These are phyloP conservation scores for Eucalyptus fibrosa DNA, from an alignment of 345 rosid species.

Conservation along the genomic window DNA sequence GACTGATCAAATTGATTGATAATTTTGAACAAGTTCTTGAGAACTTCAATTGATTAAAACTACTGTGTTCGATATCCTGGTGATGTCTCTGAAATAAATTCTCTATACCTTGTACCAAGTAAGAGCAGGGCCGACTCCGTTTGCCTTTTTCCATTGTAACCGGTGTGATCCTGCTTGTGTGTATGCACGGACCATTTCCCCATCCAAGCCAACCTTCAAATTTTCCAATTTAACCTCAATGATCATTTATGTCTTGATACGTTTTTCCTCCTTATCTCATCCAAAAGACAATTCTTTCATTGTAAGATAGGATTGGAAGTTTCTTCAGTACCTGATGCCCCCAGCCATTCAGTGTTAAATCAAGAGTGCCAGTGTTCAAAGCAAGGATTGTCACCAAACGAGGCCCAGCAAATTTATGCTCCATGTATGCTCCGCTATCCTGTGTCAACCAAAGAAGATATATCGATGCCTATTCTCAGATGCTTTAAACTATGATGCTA, in stretches of 20 bases:
- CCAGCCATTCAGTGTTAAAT: slow-evolving; percentile 52
- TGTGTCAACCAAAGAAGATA: slow-evolving; percentile 4
- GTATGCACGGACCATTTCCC: slow-evolving; percentile 33
- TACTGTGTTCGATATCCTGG: not conserved
- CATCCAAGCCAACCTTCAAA: slow-evolving; percentile 47
- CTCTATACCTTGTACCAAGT: slow-evolving; percentile 75
- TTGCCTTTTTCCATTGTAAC: slow-evolving; percentile 30
- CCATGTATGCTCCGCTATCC: slow-evolving; percentile 95
- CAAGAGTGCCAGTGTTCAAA: slow-evolving; percentile 66
- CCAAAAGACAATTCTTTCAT: not conserved
- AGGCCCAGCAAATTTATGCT: slow-evolving; percentile 67
- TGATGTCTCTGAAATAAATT: not conserved
- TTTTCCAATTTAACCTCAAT: not conserved
- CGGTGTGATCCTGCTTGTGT: slow-evolving; percentile 35
- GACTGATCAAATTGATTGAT: not conserved
- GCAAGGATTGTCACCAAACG: slow-evolving; percentile 48
- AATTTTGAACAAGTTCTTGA: not conserved
- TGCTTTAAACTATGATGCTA: not conserved
- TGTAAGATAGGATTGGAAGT: not conserved
- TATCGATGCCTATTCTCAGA: not conserved
- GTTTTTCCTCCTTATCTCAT: not conserved
- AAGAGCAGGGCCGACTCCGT: slow-evolving; percentile 24
- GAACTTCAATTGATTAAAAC: not conserved
- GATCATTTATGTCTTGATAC: not conserved
- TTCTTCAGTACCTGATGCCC: slow-evolving; percentile 43